A percentile compares a stretch with the other conserved stretches of the same genome.
These are phyloP conservation scores for Pestalotiopsis sp. DNA, from an alignment of 2,329 filamentous ascomycete genomes.

Conservation along the genomic window DNA sequence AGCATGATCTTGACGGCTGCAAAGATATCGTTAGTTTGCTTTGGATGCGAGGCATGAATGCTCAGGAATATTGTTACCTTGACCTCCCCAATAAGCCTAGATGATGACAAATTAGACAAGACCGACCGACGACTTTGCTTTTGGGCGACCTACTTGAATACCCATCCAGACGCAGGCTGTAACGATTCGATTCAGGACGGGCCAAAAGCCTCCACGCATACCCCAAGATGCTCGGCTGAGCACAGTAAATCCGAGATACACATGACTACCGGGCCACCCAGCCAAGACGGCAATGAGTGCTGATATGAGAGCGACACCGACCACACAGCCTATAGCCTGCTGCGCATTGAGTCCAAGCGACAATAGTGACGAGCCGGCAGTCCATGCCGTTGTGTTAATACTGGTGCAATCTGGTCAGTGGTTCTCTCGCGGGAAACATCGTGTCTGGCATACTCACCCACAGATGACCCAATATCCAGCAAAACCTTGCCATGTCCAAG, in stretches of 20 bases:
- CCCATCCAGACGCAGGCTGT: slow-evolving; percentile 35
- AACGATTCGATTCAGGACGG: slow-evolving; percentile 32
- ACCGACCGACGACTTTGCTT: background rate
- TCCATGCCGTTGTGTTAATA: slow-evolving; percentile 20
- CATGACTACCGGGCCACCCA: slow-evolving; percentile 36
- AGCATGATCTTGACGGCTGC: slow-evolving; percentile 32
- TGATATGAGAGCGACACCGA: slow-evolving; percentile 34
- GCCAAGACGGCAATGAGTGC: slow-evolving; percentile 35
- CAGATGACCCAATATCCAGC: slow-evolving; percentile 33
- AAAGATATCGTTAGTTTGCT: background rate
- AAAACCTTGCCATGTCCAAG: slow-evolving; percentile 33
- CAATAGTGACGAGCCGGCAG: slow-evolving; percentile 27
- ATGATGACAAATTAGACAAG: background rate
- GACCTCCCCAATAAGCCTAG: background rate
- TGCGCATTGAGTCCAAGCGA: slow-evolving; percentile 31
- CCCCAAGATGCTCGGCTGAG: slow-evolving; percentile 26
- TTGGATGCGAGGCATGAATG: background rate
- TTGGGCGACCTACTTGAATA: slow-evolving; percentile 22
- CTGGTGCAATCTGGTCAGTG: no score
- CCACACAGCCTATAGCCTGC: slow-evolving; percentile 32
- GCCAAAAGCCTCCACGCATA: slow-evolving; percentile 35
- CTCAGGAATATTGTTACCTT: background rate
- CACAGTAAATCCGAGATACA: slow-evolving; percentile 37
- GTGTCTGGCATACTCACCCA: no score
- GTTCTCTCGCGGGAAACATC: no score